Conservation (phyloP, 2,329 filamentous ascomycete genomes). For the Clarireedia monteithiana region DNA sequence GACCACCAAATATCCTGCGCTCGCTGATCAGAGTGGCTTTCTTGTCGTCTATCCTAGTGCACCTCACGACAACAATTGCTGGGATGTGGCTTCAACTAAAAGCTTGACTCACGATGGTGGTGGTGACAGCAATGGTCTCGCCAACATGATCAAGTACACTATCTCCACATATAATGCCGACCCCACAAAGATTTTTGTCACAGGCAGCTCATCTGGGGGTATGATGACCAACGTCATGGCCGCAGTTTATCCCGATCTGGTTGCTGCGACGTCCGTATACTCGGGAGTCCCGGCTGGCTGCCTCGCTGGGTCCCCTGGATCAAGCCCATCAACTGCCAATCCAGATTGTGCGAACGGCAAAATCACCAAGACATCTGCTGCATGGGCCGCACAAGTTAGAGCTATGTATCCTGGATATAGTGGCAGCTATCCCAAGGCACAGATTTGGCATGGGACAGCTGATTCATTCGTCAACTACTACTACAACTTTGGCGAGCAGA, state of each 20-base stretch:
- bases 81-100: slow-evolving; percentile 45
- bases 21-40: slow-evolving; percentile 46
- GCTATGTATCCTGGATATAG: slow-evolving; percentile 5
- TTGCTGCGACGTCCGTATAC: slow-evolving; percentile 37
- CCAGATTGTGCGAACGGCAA: slow-evolving; percentile 36
- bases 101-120: slow-evolving; percentile 45
- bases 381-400: slow-evolving; percentile 36
- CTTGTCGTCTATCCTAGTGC: slow-evolving; percentile 51
- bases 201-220: slow-evolving; percentile 36
- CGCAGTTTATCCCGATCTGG: slow-evolving; percentile 40
- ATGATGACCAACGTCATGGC: slow-evolving; percentile 37
- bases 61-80: slow-evolving; percentile 45
- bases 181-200: slow-evolving; percentile 42
- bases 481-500: slow-evolving; percentile 34
- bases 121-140: slow-evolving; percentile 46
- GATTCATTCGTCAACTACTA: slow-evolving; percentile 32
- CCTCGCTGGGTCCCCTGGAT: slow-evolving; percentile 26
- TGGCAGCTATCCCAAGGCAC: no score
- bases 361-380: slow-evolving; percentile 30
- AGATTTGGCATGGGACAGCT: slow-evolving; percentile 32
- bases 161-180: slow-evolving; percentile 44
- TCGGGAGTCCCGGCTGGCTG: slow-evolving; percentile 38
- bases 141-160: slow-evolving; percentile 49
- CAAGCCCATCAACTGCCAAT: slow-evolving; percentile 37
- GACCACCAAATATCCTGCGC: slow-evolving; percentile 37